Base-by-base conservation (phyloP, 2,329 filamentous ascomycete species). In the Cladosporium sp. region DNA sequence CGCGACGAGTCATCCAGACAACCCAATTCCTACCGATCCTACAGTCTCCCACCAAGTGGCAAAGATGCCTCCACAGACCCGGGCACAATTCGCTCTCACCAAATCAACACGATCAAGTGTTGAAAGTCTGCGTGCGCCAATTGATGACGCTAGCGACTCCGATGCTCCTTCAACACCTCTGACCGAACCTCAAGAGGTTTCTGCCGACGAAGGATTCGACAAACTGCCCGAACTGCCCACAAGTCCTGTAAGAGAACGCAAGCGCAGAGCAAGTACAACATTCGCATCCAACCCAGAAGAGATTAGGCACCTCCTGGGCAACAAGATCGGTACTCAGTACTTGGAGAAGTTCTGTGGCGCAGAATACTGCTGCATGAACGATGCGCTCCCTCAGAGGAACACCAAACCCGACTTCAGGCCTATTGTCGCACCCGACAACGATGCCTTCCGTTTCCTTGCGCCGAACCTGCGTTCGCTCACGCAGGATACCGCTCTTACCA, bases 361-460 rank as follows among this genome's bases (percentile, higher is more conserved):
- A 35, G 81, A 81, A 53, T 81, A 81, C 50, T 84, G 82, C 65
- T 84, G 81, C 65, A 75, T 80, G 62, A 70, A 80, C 51, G 74
- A 81, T 61, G 75, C 75, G 27, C 61, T 83, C 59, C 72, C 72
- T 33, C 66, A 74, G 6, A 67, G 76, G 52, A 72, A 70, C 4
- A 64, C 70, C 7, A 64, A 71, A 35, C 67, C 73, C 36, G 62
- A 67, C 42, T 71, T 68, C 39, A 63, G 64, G 5, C 75, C 78
- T 3, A 72, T 84, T 46, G 67, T 71, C 30, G 66, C 75, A 2
- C 91, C 92, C 1, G 83, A 93, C 67, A 97, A 95, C 61, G 79
- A 85, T 53, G 93, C 93, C 13, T 98, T 87, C 72, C 78, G 81
- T 50, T 88, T 85, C 53, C 77, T 98, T 42, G 77, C 83, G 46